Percentiles rank a stretch among this genome's conserved stretches.
Evolutionary conservation across 2,329 filamentous ascomycete species (phyloP).

Genomic region (Karstenula rhodostoma): DNA sequence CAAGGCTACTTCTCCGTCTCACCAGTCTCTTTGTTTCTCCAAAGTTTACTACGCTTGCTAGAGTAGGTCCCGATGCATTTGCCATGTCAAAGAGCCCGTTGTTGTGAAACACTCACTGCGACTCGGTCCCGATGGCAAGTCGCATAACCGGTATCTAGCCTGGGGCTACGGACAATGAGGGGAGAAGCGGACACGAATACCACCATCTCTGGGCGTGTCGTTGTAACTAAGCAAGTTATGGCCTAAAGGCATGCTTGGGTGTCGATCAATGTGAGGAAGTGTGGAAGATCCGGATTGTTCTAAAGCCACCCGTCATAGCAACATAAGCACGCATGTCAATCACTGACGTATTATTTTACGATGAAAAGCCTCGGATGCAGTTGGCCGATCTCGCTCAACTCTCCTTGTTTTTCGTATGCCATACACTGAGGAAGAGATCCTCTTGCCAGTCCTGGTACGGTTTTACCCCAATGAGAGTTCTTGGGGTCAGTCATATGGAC

Average conservation of each 20-base stretch:
- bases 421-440: background rate
- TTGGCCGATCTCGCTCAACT: background rate
- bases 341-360: background rate
- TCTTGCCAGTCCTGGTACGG: background rate
- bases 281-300: background rate
- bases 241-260: background rate
- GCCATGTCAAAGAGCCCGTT: background rate
- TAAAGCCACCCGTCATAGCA: background rate
- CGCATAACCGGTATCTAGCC: background rate
- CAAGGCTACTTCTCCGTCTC: background rate
- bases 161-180: conserved; percentile 27
- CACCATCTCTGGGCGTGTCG: background rate
- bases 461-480: background rate
- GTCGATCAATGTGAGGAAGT: background rate
- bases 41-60: background rate
- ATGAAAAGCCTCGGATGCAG: background rate
- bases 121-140: background rate
- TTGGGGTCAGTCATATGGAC: background rate
- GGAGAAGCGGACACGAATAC: conserved; percentile 6
- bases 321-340: background rate
- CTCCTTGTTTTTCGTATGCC: too few species aligned
- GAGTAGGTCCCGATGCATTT: background rate
- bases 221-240: background rate
- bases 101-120: conserved; percentile 4
- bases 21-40: background rate